Percentiles rank a stretch among this genome's conserved stretches.
Evolutionary conservation across 2,329 filamentous ascomycete species (phyloP).

Genomic region (Aspergillus chevalieri): DNA sequence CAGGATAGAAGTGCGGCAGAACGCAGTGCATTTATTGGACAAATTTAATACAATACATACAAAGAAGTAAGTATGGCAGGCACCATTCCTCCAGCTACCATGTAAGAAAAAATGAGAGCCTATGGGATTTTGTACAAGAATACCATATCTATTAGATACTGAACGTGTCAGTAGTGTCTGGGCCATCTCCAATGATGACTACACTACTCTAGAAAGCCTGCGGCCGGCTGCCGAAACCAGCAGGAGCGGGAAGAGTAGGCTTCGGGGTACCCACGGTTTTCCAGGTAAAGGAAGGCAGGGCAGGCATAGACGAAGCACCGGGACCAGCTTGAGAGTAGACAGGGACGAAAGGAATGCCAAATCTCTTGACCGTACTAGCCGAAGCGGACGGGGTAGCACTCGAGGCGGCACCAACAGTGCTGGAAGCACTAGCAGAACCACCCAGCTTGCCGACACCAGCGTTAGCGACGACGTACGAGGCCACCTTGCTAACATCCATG

Average conservation of each 20-base stretch:
- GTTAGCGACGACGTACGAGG: constrained; percentile 21
- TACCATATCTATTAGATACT: too few species aligned
- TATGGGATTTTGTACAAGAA: too few species aligned
- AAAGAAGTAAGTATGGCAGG: too few species aligned
- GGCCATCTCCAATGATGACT: too few species aligned
- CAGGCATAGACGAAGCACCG: constrained; percentile 6
- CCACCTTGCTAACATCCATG: constrained; percentile 18
- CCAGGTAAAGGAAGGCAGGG: constrained; percentile 9
- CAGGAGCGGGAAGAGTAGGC: background rate
- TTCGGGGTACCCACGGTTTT: constrained; percentile 3
- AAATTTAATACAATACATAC: too few species aligned
- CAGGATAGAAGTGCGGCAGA: too few species aligned
- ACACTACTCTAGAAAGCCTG: background rate
- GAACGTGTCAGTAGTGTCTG: too few species aligned
- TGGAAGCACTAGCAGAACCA: constrained; percentile 2
- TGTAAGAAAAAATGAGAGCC: too few species aligned
- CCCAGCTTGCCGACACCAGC: constrained; percentile 25
- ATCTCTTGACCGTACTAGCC: constrained; percentile 7
- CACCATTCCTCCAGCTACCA: too few species aligned
- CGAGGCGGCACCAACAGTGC: constrained; percentile 1
- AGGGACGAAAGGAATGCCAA: constrained; percentile 1
- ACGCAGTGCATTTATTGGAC: too few species aligned
- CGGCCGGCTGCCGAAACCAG: background rate
- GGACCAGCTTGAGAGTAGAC: constrained; percentile 8
- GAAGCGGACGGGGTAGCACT: constrained; percentile 3